Evolutionary conservation across 345 rosid species (phyloP).

Genomic region (Sonneratia caseolaris): DNA sequence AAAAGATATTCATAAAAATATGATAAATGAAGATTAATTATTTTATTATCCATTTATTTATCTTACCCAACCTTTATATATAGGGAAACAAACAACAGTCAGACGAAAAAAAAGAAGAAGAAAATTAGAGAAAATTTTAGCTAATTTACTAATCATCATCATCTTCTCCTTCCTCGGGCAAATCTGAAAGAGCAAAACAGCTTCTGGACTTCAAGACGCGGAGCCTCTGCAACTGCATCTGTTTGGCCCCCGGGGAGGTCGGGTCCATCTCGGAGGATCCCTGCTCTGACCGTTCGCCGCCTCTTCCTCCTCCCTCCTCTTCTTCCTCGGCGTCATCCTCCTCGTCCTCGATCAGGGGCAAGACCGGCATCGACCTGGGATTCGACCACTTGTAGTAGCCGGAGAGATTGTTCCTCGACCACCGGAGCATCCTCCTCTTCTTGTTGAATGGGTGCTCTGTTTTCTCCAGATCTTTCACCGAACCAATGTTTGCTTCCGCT

Average conservation of each 20-base stretch:
- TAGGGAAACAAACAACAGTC: neutral
- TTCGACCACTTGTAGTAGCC: slow-evolving; percentile 32
- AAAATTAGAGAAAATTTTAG: neutral
- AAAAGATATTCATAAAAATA: no score
- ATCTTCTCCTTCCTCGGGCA: slow-evolving; percentile 21
- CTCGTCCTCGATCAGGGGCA: slow-evolving; percentile 35
- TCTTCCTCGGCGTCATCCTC: slow-evolving; percentile 8
- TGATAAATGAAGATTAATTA: neutral
- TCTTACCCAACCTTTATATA: neutral
- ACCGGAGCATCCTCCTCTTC: slow-evolving; percentile 47
- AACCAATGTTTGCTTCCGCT: slow-evolving; percentile 33
- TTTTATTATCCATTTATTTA: slow-evolving; percentile 5
- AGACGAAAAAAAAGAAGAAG: neutral
- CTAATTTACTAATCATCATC: neutral
- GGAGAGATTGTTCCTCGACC: slow-evolving; percentile 22
- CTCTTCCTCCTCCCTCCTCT: neutral
- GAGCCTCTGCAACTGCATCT: neutral
- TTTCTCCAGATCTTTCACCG: slow-evolving; percentile 47
- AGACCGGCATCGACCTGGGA: slow-evolving; percentile 78
- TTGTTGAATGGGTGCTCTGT: slow-evolving; percentile 72
- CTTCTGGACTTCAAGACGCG: slow-evolving; percentile 29
- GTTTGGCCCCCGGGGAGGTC: neutral
- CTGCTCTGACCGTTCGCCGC: neutral
- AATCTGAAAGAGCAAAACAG: slow-evolving; percentile 69
- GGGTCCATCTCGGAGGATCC: neutral